Percentiles rank a stretch among this genome's conserved stretches.
These are phyloP conservation scores for Triangularia setosa DNA, from an alignment of 2,329 filamentous ascomycete species.

Conservation along the genomic window DNA sequence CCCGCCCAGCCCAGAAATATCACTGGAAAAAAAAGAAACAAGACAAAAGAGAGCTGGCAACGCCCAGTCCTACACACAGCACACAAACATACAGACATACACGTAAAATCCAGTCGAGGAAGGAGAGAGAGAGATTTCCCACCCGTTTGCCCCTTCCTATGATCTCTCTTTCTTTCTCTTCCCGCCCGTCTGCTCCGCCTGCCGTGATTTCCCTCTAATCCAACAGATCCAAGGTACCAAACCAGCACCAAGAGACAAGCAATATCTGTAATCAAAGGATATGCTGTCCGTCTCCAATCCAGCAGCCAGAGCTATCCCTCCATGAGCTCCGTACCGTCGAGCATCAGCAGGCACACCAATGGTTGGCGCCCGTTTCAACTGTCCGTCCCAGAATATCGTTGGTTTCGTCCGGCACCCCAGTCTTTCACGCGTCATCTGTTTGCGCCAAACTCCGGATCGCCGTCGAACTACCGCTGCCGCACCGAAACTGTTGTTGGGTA, in stretches of 20 bases:
- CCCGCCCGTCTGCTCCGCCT: not conserved
- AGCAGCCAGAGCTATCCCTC: not conserved
- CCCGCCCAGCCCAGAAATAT: constrained; percentile 5
- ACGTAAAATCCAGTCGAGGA: not conserved
- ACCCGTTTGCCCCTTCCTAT: not conserved
- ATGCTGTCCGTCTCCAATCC: not conserved
- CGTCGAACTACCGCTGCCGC: not conserved
- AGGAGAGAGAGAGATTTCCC: not conserved
- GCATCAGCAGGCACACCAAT: not conserved
- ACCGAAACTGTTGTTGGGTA: constrained; percentile 22
- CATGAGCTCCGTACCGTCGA: not conserved
- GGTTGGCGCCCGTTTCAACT: not conserved
- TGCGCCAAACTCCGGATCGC: not conserved
- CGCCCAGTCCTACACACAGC: constrained; percentile 12
- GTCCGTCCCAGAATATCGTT: not conserved
- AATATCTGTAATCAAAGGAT: not conserved
- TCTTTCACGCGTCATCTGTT: not conserved
- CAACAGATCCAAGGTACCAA: constrained; percentile 17
- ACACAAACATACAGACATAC: not conserved
- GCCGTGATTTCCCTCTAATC: constrained; percentile 14
- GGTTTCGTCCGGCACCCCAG: not conserved
- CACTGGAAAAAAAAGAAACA: constrained; percentile 11
- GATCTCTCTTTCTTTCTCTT: not conserved
- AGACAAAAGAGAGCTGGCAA: constrained; percentile 3
- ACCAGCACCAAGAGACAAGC: not conserved